Evolutionary conservation across 441 rosid genomes (phyloP), one percentile per base, ranked within the genome.

Genomic region (Omphalea diandra): DNA sequence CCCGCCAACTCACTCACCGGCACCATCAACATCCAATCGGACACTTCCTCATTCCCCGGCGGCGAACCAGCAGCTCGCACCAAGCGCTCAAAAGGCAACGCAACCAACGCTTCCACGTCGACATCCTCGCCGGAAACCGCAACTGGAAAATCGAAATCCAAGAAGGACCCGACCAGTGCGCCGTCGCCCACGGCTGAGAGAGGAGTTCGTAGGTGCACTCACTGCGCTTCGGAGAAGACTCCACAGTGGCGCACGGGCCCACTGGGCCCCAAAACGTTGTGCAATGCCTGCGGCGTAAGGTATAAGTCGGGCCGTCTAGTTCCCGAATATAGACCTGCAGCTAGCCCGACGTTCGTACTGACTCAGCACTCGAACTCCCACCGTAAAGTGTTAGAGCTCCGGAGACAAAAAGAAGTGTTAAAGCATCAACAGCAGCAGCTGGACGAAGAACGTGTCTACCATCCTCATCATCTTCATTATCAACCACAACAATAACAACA

Each of bases 211-310:
- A 78, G 79, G 72, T 91, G 97, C 73, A 76, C 82, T 18, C 98
- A 93, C 73, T 93, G 98, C 68, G 90, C 91, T 27, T 86, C 96
- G 10, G 98, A 91, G 71, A 93, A 89, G 88, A 93, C 98, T 8
- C 98, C 98, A 35, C 98, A 93, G 76, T 93, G 98, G 98, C 71
- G 98, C 24, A 89, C 97, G 2, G 98, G 98, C 22, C 98, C 98
- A 18, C 78, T 87, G 86, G 98, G 98, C 2, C 95, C 98, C 1
- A 92, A 92, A 77, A 92, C 98, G 10, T 73, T 92, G 24, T 92
- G 98, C 63, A 92, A 92, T 64, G 98, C 98, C 0, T 92, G 98
- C 24, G 98, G 98, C 1, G 98, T 92, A n/a, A 59, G 98, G 70
- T 92, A 84, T 77, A 92, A 90, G 70, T 92, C 98, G 7, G 98